A percentile compares a stretch with the other conserved stretches of the same genome.
phyloP scores from a whole-genome alignment of 2,329 filamentous ascomycete species.

The Xylariaceae sp. region DNA sequence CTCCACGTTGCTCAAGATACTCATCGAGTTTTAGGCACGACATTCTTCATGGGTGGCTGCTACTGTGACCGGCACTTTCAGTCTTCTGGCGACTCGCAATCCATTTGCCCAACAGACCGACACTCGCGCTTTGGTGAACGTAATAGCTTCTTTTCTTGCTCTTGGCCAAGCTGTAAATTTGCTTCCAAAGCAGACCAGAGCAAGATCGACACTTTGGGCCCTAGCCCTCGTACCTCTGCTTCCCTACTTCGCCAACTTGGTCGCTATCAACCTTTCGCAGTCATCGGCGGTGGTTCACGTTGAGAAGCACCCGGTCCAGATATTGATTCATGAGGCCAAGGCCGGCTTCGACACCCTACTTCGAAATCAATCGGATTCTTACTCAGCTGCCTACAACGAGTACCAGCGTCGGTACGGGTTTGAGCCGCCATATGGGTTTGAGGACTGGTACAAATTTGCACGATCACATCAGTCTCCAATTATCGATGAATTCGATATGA shows the following conservation, averaged over 20 bases:
- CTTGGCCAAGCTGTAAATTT: slow-evolving; percentile 43
- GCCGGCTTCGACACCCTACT: slow-evolving; percentile 42
- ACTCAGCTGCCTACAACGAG: slow-evolving; percentile 46
- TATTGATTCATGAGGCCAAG: slow-evolving; percentile 40
- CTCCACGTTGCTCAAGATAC: background rate
- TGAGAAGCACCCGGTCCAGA: slow-evolving; percentile 47
- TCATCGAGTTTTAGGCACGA: slow-evolving; percentile 36
- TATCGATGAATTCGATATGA: slow-evolving; percentile 59
- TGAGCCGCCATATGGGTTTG: slow-evolving; percentile 55
- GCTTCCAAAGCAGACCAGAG: slow-evolving; percentile 42
- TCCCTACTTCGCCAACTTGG: slow-evolving; percentile 42
- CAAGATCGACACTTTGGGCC: slow-evolving; percentile 40
- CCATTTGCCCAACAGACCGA: slow-evolving; percentile 40
- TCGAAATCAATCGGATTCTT: slow-evolving; percentile 47
- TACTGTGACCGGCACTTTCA: slow-evolving; percentile 42
- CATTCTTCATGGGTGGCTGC: slow-evolving; percentile 44
- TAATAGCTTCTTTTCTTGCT: slow-evolving; percentile 39
- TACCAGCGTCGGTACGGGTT: slow-evolving; percentile 52
- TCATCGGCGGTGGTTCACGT: slow-evolving; percentile 12
- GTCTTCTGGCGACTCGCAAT: slow-evolving; percentile 40
- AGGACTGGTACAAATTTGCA: slow-evolving; percentile 54
- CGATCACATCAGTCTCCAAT: slow-evolving; percentile 48
- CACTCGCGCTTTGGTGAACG: slow-evolving; percentile 35
- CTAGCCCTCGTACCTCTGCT: slow-evolving; percentile 42
- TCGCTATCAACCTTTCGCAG: slow-evolving; percentile 32